Percentiles rank a stretch among this genome's conserved stretches.
Evolutionary conservation across 2,329 filamentous ascomycete genomes (phyloP).

Genomic region (Endocalyx cinctus): DNA sequence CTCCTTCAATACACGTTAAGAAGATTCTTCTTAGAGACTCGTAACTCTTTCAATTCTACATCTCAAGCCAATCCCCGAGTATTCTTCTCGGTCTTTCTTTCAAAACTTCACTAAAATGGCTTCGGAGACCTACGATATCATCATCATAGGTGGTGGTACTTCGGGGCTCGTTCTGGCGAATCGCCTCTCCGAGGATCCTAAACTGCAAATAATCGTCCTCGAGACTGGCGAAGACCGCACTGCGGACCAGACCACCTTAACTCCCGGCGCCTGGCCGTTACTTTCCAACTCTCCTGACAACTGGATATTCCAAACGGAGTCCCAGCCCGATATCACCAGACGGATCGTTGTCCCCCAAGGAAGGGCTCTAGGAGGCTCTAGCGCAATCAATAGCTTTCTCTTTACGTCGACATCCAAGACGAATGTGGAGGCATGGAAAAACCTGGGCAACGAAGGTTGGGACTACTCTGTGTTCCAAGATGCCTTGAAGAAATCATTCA

Average conservation of each 20-base stretch:
- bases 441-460: conserved; percentile 25
- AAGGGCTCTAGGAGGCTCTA: conserved; percentile 21
- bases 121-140: conserved; percentile 1
- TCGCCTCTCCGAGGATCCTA: conserved; percentile 9
- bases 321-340: conserved; percentile 12
- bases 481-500: conserved; percentile 6
- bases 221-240: conserved; percentile 24
- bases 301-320: conserved; percentile 21
- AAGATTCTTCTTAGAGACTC: too few relatives aligned
- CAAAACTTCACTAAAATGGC: conserved; percentile 1
- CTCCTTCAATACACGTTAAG: too few relatives aligned
- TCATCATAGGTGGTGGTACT: conserved; percentile 26
- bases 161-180: conserved; percentile 26
- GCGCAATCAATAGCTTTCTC: conserved; percentile 22
- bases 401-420: conserved; percentile 17
- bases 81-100: too few relatives aligned
- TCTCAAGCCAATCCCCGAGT: too few relatives aligned
- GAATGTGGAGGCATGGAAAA: conserved; percentile 22
- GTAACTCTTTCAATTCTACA: too few relatives aligned
- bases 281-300: conserved; percentile 19
- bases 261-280: conserved; percentile 20
- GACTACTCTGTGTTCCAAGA: conserved; percentile 8
- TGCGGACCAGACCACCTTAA: conserved; percentile 18
- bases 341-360: conserved; percentile 17
- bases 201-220: conserved; percentile 19